Evolutionary conservation across 2,329 filamentous ascomycete species (phyloP).

Genomic region (Thielaviopsis ethacetica): DNA sequence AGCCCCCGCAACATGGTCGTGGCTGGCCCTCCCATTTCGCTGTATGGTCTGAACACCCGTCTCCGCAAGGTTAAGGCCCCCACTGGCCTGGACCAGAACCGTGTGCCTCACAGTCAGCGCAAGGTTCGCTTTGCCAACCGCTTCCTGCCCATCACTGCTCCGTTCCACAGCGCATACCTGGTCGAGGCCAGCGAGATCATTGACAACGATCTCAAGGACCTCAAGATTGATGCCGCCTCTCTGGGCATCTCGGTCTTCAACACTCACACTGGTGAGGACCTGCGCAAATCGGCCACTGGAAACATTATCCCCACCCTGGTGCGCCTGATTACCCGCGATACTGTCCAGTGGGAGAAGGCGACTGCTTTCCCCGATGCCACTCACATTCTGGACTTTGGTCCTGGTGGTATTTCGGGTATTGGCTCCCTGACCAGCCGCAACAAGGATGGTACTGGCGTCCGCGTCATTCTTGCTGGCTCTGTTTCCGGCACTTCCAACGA

Average conservation of each 20-base stretch:
- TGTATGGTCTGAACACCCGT: conserved; percentile 90
- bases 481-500: conserved; percentile 80
- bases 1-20: conserved; percentile 95
- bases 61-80: conserved; percentile 93
- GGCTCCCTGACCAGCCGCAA: conserved; percentile 95
- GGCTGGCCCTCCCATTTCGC: conserved; percentile 83
- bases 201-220: conserved; percentile 69
- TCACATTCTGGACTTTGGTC: conserved; percentile 91
- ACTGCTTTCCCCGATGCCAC: conserved; percentile 83
- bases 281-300: conserved; percentile 51
- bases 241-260: conserved; percentile 79
- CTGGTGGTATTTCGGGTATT: conserved; percentile 89
- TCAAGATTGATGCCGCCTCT: conserved; percentile 55
- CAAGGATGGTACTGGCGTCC: conserved; percentile 95
- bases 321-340: conserved; percentile 84
- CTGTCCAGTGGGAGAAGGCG: conserved; percentile 91
- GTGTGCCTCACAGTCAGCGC: conserved; percentile 85
- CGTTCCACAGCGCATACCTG: conserved; percentile 95
- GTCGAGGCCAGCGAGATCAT: conserved; percentile 67
- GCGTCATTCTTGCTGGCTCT: conserved; percentile 87
- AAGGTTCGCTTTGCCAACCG: conserved; percentile 95
- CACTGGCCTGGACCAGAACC: conserved; percentile 90
- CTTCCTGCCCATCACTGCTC: conserved; percentile 92
- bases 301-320: conserved; percentile 77
- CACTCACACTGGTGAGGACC: conserved; percentile 74